Evolutionary conservation across 2,329 filamentous ascomycete genomes (phyloP).

Genomic region (Huntiella abstrusa): DNA sequence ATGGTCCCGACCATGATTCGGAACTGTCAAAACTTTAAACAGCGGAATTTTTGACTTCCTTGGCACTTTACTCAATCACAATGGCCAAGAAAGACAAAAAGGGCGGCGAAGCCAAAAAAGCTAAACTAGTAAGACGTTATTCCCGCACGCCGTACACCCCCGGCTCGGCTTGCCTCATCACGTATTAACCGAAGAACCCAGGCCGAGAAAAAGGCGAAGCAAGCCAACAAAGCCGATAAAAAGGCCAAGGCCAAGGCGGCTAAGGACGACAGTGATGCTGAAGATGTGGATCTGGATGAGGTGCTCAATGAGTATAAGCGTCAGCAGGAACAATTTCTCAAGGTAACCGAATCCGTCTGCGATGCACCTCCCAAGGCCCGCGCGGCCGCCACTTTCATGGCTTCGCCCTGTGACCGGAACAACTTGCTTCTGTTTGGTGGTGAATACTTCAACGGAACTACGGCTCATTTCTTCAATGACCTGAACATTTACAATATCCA

Average conservation of each 20-base stretch:
- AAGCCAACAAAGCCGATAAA: slow-evolving; percentile 79
- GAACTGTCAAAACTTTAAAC: too few relatives aligned
- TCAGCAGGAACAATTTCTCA: slow-evolving; percentile 83
- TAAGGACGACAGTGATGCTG: slow-evolving; percentile 70
- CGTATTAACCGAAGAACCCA: slow-evolving; percentile 12
- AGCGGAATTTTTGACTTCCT: too few relatives aligned
- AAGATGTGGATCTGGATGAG: slow-evolving; percentile 82
- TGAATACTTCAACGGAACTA: slow-evolving; percentile 84
- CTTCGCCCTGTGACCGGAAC: slow-evolving; percentile 69
- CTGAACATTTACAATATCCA: slow-evolving; percentile 56
- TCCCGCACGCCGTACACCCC: slow-evolving; percentile 4
- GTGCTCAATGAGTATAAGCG: slow-evolving; percentile 86
- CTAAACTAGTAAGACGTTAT: slow-evolving; percentile 24
- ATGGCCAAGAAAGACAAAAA: slow-evolving; percentile 36
- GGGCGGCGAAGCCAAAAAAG: slow-evolving; percentile 28
- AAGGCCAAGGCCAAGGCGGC: slow-evolving; percentile 55
- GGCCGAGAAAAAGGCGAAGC: slow-evolving; percentile 54
- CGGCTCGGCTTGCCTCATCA: neutral
- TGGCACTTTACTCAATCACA: too few relatives aligned
- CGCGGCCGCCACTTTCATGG: slow-evolving; percentile 63
- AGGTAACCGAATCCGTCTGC: slow-evolving; percentile 65
- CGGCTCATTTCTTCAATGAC: slow-evolving; percentile 55
- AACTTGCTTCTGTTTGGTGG: slow-evolving; percentile 85
- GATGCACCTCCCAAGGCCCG: slow-evolving; percentile 58
- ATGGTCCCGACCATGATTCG: too few relatives aligned